Base-by-base conservation (phyloP, 345 rosid species). In the Leavenworthia alabamica region DNA sequence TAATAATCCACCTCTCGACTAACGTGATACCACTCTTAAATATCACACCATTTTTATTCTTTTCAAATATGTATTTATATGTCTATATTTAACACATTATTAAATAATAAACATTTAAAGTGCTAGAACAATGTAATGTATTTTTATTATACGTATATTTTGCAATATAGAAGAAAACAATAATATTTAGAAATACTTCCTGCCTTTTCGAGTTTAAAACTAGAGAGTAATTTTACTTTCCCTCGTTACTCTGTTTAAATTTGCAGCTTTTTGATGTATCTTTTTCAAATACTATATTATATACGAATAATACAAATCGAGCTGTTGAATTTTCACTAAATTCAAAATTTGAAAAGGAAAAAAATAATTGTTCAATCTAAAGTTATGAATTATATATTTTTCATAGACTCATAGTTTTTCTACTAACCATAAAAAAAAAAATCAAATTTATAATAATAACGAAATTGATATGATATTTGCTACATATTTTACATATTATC, bases 231-330 rank as follows among this genome's bases (percentile, higher is more conserved):
- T 36, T 8, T 37, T 28, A 22, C 63, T 62, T 62, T 70, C 74
- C 74, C 74, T 62, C 74, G 44, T 48, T 45, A 11, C 44, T 62
- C 10, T 27, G 50, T 70, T 54, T 62, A 62, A 70, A 1, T 11
- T 8, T 54, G 36, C 57, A 43, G 40, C 73, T 51, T 43, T 68
- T 49, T 11, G 0, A 23, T 43, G 5, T 32, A 22, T 10, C 7
- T 1, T 29, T 48, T 50, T 57, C 13, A 10, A 67, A 48, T 33
- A n/a, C n/a, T n/a, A 16, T 26, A 9, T 31, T 4, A 7, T 4
- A 4, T 26, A 15, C 8, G 11, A 15, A 9, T 13, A 2, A 48
- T 8, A 50, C 22, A 50, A 3, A 13, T 8, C 4, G 7, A 49
- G n/a, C 27, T 27, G 4, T n/a, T n/a, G n/a, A n/a, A 49, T 27